A percentile compares a stretch with the other conserved stretches of the same genome.
These are phyloP conservation scores for Cystobasidium pallidum DNA, from an alignment of 1,284 basidiomycete species.

Conservation along the genomic window DNA sequence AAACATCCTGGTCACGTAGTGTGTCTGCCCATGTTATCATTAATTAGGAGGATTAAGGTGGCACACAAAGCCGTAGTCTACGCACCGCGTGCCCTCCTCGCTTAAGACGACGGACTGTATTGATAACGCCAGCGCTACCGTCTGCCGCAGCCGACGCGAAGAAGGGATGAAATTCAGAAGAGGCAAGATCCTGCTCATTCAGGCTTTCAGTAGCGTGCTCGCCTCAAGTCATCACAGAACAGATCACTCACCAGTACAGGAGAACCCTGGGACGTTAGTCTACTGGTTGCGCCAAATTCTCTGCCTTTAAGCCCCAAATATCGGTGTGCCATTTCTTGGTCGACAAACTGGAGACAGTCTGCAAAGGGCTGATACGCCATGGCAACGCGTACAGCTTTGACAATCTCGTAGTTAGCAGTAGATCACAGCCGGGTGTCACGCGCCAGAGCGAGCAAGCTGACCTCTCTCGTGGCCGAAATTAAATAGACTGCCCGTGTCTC, in stretches of 20 bases:
- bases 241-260: slow-evolving; percentile 71
- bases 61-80: no score
- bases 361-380: slow-evolving; percentile 42
- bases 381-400: slow-evolving; percentile 41
- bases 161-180: slow-evolving; percentile 84
- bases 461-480: slow-evolving; percentile 73
- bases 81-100: slow-evolving; percentile 69
- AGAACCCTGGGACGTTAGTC: slow-evolving; percentile 59
- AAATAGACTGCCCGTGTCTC: slow-evolving; percentile 62
- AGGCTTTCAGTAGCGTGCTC: background rate
- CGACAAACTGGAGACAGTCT: slow-evolving; percentile 43
- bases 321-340: slow-evolving; percentile 47
- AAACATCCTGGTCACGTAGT: slow-evolving; percentile 73
- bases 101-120: slow-evolving; percentile 70
- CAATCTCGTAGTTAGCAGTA: no score
- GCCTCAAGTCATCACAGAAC: background rate
- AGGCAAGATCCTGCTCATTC: slow-evolving; percentile 65
- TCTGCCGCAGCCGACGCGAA: slow-evolving; percentile 78
- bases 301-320: slow-evolving; percentile 39
- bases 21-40: slow-evolving; percentile 67
- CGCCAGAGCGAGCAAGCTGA: slow-evolving; percentile 43
- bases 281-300: slow-evolving; percentile 33
- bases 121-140: slow-evolving; percentile 70
- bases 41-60: no score
- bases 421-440: no score